Conservation (phyloP, 164 flowering plant species). For the Liriodendron chinense region DNA sequence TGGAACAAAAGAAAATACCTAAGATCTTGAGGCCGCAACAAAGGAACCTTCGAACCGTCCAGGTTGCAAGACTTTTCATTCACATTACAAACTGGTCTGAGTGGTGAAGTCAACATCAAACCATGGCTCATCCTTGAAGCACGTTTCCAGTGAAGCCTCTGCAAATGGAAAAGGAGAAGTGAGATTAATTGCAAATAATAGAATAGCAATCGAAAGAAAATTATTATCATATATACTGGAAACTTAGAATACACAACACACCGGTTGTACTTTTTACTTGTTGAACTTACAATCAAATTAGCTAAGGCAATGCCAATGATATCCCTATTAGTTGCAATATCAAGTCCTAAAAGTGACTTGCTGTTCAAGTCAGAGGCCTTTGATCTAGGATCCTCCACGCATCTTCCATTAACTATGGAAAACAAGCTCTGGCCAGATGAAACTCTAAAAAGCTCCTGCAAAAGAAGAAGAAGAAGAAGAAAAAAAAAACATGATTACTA, state of each 20-base stretch:
- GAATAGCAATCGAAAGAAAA: too few species aligned
- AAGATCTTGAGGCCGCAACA: constrained; percentile 63
- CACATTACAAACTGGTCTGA: constrained; percentile 41
- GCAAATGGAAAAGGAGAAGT: constrained; percentile 13
- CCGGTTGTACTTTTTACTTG: not conserved
- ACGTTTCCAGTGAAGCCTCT: constrained; percentile 80
- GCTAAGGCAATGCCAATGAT: constrained; percentile 72
- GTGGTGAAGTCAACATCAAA: constrained; percentile 68
- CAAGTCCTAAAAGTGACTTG: constrained; percentile 51
- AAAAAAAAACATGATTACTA: too few species aligned
- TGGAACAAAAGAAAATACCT: constrained; percentile 32
- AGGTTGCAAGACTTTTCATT: constrained; percentile 21
- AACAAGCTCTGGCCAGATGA: constrained; percentile 62
- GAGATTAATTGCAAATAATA: not conserved
- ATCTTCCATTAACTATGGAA: constrained; percentile 61
- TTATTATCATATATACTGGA: too few species aligned
- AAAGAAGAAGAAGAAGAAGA: not conserved
- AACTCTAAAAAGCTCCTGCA: constrained; percentile 62
- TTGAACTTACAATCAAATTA: constrained; percentile 56
- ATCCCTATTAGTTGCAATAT: constrained; percentile 63
- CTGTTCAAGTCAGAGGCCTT: constrained; percentile 65
- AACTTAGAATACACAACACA: not conserved
- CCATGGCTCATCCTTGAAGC: constrained; percentile 67
- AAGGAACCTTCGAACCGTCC: constrained; percentile 33
- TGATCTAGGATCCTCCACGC: constrained; percentile 66